Evolutionary conservation across 2,329 filamentous ascomycete genomes (phyloP), one percentile per base, ranked within the genome.

Genomic region (Hypoxylon sp.): DNA sequence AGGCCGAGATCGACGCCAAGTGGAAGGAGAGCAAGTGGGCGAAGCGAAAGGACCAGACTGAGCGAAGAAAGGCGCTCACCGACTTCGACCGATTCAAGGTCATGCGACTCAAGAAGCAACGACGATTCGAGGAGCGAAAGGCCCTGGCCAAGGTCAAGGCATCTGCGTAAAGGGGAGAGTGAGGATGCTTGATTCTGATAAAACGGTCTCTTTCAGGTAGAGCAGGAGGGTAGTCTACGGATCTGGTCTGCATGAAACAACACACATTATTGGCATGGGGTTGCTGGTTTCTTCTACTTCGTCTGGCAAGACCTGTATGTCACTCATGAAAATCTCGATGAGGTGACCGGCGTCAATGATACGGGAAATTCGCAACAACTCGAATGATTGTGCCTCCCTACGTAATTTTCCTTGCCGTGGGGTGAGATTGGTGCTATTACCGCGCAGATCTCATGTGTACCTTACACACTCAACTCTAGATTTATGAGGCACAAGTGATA

Each of bases 1-100:
- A 93, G 86, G 85, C 89, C 77, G 91, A 93, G 81, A 93, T 99
- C 79, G 96, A 99, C 81, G 83, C 88, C 81, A 96, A 96, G 88
- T 98, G 94, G 92, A 89, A 90, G 81, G 88, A 92, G 85, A 94
- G 89, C 87, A 89, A 89, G 83, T 97, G 92, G 90, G 93, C 94
- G 79, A 96, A 99, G 93, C 94, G 93, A 89, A 90, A 92, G 81
- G 89, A 90, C 76, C 91, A 93, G 85, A 88, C 88, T 78, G 88
- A 92, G 84, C 91, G 93, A 86, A 92, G 96, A 88, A 91, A 91
- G 86, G 89, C 89, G 79, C 88, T 99, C 75, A 96, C 91, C 84
- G 96, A 99, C 89, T 99, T 99, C 81, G 96, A 99, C 88, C 91
- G 96, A 83, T 99, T 98, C 93, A 97, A 99, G 92, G 96, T 98